Evolutionary conservation across 768 basidiomycete species (phyloP), one percentile per base, ranked within the genome.

Genomic region (Boletus rufocinnamomeus): DNA sequence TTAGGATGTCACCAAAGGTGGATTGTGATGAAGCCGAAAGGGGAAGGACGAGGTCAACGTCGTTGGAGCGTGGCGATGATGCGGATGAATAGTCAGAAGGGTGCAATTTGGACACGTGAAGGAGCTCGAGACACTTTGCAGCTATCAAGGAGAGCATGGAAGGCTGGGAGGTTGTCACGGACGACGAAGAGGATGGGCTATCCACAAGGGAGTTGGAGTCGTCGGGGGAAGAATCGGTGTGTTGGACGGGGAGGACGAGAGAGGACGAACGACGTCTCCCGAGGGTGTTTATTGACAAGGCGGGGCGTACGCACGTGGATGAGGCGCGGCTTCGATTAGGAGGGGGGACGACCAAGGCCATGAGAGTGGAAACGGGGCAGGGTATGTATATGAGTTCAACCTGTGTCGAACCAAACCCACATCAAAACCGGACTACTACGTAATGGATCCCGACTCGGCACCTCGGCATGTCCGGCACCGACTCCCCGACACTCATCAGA

Each of bases 231-330:
- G 67, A 47, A 34, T 65, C 62, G 48, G 43, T 28, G 44, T 61
- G 64, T 45, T 65, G 66, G 10, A 68, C 58, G 30, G 72, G 69
- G 35, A 77, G 72, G 48, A 84, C 73, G 61, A 76, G 79, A 17
- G 80, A 81, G 58, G 76, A 76, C 11, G 83, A 84, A 17, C 82
- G 80, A 58, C 83, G 78, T 57, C 83, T 77, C 43, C 83, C 85
- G 50, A 85, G 79, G 56, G 84, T 76, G 63, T 74, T 70, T 64
- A 82, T 70, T 46, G 85, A 79, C 51, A 84, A 66, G 11, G 80
- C 74, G 35, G 83, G 80, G 35, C 82, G 77, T 49, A 87, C 79
- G 62, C 77, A 82, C 27, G 83, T 83, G 45, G 86, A 87, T 47
- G 82, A 85, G 0, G 85, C 83, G 56, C 84, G 82, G 67, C 76